A percentile compares a stretch with the other conserved stretches of the same genome.
Evolutionary conservation across 2,329 filamentous ascomycete species (phyloP).

Genomic region (Ophiocordyceps sinensis): DNA sequence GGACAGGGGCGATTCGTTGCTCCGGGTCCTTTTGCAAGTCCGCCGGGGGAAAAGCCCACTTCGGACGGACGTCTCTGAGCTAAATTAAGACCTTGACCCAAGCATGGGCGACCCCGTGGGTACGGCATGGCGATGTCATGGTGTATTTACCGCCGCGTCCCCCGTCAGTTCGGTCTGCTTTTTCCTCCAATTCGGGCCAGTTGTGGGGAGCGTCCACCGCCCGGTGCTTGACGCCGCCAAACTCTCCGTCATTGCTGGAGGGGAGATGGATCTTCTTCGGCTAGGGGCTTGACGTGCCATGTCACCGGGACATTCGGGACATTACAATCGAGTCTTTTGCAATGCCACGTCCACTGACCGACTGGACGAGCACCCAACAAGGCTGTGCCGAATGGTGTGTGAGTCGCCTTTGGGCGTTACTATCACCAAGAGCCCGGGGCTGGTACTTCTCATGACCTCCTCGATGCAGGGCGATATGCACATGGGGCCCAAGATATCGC

Average conservation of each 20-base stretch:
- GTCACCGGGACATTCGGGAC: too few species aligned
- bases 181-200: neutral
- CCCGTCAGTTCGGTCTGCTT: neutral
- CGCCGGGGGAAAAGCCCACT: conserved; percentile 6
- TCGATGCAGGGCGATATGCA: neutral
- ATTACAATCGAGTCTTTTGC: too few species aligned
- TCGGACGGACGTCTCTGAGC: conserved; percentile 1
- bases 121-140: neutral
- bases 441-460: neutral
- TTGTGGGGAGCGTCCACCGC: too few species aligned
- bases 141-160: conserved; percentile 1
- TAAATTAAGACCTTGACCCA: conserved; percentile 1
- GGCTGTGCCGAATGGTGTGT: too few species aligned
- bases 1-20: too few species aligned
- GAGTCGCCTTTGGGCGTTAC: too few species aligned
- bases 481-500: conserved; percentile 1
- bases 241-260: neutral
- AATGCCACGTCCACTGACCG: too few species aligned
- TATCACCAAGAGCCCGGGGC: neutral
- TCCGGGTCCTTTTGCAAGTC: conserved; percentile 12
- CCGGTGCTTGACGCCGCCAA: neutral
- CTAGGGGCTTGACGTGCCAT: too few species aligned
- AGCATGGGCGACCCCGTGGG: neutral
- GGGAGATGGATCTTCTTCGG: too few species aligned
- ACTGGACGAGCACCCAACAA: too few species aligned